Evolutionary conservation across 2,329 filamentous ascomycete species (phyloP), one percentile per base, ranked within the genome.

Genomic region (Atkinsonella hypoxylon): DNA sequence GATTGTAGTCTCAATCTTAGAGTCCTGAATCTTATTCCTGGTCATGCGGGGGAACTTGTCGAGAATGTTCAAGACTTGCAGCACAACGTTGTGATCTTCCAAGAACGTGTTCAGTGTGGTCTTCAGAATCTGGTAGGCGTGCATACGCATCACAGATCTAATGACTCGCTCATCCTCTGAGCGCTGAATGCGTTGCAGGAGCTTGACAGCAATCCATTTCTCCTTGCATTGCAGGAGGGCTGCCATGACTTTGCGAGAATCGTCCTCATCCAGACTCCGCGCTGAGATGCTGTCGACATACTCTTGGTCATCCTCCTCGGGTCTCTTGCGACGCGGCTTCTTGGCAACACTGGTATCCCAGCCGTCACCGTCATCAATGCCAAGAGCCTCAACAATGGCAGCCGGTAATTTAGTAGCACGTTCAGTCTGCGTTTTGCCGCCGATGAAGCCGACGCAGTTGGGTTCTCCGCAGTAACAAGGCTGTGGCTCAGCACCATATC

Each of bases 171-270:
- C 89, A 58, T 96, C 89, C 46, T 91, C 80, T 63, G 86, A 90
- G 40, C 80, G 78, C 67, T 95, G 88, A 55, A 98, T 89, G 48
- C 93, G 90, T 58, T 83, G 79, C 53, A 98, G 79, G 51, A 98
- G 74, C 70, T 97, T 97, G 69, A 96, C 89, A 2, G 88, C 89
- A 67, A 98, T 96, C 93, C 93, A 98, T 69, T 96, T 96, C 75
- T 98, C 93, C 69, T 95, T 95, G 76, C 89, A 95, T 67, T 96
- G 91, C 82, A 95, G 90, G 53, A 98, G 80, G 49, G 89, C 85
- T 22, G 91, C 90, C 89, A 96, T 95, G 67, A 96, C 89, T 69
- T 94, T 95, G 61, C 85, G 88, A 54, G 94, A 89, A 55, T 86
- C 88, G 53, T 85, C 81, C 61, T 93, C 87, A 57, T 89, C 83